Base-by-base conservation (phyloP, 2,329 filamentous ascomycete genomes). In the Cordyceps cicadae region DNA sequence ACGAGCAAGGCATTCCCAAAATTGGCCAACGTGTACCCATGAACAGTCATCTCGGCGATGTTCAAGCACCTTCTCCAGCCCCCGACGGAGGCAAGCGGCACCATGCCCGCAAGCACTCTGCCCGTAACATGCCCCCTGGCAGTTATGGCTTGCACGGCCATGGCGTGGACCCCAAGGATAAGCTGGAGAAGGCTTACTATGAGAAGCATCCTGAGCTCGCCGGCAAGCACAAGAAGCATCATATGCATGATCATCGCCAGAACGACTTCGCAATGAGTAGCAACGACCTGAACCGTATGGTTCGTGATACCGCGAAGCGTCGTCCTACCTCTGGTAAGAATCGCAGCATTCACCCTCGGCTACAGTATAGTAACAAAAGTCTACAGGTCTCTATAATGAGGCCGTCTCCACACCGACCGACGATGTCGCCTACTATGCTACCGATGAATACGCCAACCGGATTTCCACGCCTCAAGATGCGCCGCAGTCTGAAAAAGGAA, bases 141-240 rank as follows among this genome's bases (percentile, higher is more conserved):
- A 96, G 92, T 76, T 97, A 97, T 69, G 92, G 93, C 63, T 83
- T 96, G 60, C 92, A 96, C 68, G 91, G 92, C 50, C 93, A 97
- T 69, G 92, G 91, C 58, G 79, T 89, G 29, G 81, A 83, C 19
- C 80, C 87, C 3, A 84, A 85, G 61, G 90, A 95, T 75, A 90
- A 88, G 70, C 89, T 97, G 46, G 91, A 96, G 68, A 90, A 89
- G 76, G 89, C 89, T 29, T 97, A 96, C 82, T 95, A 94, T 70
- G 85, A 91, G 68, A 97, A 94, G 75, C 92, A 96, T 69, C 93
- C 93, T 0, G 90, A 97, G 66, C 79, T 88, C 34, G 80, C 83
- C 60, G 85, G 88, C 70, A 90, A 93, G 73, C 90, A 92, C 70
- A 83, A 86, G 65, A 84, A 78, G 32, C 76, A 76, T 11, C 77